Conservation (phyloP, 495 filamentous ascomycete species). For the Aspergillus campestris region DNA sequence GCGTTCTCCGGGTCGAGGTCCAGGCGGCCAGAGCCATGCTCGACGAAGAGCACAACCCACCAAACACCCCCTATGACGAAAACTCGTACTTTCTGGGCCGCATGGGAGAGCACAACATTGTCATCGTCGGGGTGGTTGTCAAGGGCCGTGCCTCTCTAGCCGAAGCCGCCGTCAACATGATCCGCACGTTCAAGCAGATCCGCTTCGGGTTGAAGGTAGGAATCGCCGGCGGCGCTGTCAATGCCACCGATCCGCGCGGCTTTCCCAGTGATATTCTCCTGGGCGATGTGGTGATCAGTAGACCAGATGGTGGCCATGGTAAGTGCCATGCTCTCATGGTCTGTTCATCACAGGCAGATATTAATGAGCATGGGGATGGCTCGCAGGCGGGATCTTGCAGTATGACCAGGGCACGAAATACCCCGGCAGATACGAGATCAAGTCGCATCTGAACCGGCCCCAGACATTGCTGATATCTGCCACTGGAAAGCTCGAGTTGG, state of each 20-base stretch:
- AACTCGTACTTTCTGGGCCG: slow-evolving; percentile 27
- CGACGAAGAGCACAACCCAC: slow-evolving; percentile 19
- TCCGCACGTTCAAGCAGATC: slow-evolving; percentile 25
- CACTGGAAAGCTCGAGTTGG: not conserved
- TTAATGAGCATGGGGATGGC: not conserved
- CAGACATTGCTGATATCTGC: not conserved
- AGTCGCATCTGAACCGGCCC: not conserved
- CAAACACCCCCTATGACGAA: slow-evolving; percentile 10
- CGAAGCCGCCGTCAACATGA: slow-evolving; percentile 10
- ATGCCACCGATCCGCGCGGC: not conserved
- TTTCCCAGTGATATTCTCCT: slow-evolving; percentile 18
- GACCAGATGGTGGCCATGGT: slow-evolving; percentile 11
- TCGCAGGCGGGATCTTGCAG: not conserved
- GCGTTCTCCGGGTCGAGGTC: slow-evolving; percentile 25
- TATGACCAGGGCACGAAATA: not conserved
- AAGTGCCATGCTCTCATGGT: not conserved
- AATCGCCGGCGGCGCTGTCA: slow-evolving; percentile 26
- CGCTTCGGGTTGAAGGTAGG: slow-evolving; percentile 37
- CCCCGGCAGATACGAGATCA: not conserved
- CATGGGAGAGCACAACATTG: slow-evolving; percentile 31
- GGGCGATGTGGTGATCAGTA: slow-evolving; percentile 31
- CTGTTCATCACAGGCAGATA: not conserved
- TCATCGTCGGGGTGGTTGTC: slow-evolving; percentile 15
- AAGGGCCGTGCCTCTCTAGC: no score
- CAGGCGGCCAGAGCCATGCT: slow-evolving; percentile 27